phyloP scores from a whole-genome alignment of 2,329 filamentous ascomycete species.

The Fusarium pseudocircinatum region DNA sequence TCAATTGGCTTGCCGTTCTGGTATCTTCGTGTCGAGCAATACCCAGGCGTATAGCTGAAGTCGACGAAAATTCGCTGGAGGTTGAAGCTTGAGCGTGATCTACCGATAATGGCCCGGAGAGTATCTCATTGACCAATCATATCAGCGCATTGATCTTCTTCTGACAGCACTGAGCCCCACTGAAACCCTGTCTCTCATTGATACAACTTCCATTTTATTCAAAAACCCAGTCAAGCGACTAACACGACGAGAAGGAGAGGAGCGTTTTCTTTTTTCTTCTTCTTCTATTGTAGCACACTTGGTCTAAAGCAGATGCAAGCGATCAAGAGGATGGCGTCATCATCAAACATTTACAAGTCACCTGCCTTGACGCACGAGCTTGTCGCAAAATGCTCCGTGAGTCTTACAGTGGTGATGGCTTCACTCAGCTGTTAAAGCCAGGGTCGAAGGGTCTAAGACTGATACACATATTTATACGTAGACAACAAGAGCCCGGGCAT shows the following conservation, averaged over 20 bases:
- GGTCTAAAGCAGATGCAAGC: conserved; percentile 43
- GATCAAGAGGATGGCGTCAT: conserved; percentile 58
- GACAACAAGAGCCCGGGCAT: conserved; percentile 95
- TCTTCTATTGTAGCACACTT: neutral
- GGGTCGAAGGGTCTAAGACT: conserved; percentile 15
- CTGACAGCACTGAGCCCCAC: conserved; percentile 30
- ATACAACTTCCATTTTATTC: conserved; percentile 14
- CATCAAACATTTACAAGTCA: conserved; percentile 60
- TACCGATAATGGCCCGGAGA: conserved; percentile 48
- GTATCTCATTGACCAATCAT: conserved; percentile 31
- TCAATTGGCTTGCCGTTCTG: conserved; percentile 45
- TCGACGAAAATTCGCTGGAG: conserved; percentile 46
- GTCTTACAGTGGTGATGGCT: conserved; percentile 44
- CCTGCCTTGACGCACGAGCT: conserved; percentile 82
- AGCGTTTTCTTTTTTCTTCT: neutral
- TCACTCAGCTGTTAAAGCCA: conserved; percentile 11
- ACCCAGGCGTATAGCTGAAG: conserved; percentile 20
- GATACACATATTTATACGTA: conserved; percentile 51
- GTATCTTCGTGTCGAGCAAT: conserved; percentile 32
- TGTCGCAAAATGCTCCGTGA: conserved; percentile 81
- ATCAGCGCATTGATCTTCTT: neutral
- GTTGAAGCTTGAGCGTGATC: conserved; percentile 36
- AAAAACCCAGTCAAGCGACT: conserved; percentile 17
- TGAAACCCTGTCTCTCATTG: conserved; percentile 28
- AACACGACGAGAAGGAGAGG: conserved; percentile 11